These are phyloP conservation scores for Pittosporum tobira DNA, from an alignment of 129 eudicot species.

Conservation along the genomic window DNA sequence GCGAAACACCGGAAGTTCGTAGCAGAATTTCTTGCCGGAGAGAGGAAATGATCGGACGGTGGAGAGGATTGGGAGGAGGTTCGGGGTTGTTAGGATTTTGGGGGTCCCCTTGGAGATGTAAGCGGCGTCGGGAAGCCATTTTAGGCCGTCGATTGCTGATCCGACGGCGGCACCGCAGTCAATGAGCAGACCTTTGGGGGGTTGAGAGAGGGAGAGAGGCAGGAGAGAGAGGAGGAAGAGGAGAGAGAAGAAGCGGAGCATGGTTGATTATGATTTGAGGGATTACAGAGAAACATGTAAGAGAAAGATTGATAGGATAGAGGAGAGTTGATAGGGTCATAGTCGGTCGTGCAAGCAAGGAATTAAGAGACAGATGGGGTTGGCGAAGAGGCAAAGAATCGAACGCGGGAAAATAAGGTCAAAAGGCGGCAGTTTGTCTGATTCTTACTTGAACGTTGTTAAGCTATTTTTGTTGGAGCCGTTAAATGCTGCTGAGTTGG, in stretches of 20 bases:
- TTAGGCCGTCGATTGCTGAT: conserved; percentile 23
- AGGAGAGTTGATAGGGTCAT: conserved; percentile 50
- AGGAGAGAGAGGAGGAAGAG: conserved; percentile 33
- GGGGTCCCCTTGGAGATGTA: conserved; percentile 47
- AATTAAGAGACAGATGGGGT: conserved; percentile 33
- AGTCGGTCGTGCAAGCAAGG: conserved; percentile 35
- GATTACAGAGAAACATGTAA: not conserved
- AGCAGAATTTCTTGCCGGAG: conserved; percentile 57
- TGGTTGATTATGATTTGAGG: conserved; percentile 13
- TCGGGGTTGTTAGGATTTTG: conserved; percentile 15
- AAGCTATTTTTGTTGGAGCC: not conserved
- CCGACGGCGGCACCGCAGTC: conserved; percentile 55
- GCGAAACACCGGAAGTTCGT: conserved; percentile 51
- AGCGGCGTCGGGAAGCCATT: conserved; percentile 51
- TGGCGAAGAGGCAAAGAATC: conserved; percentile 52
- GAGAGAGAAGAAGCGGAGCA: conserved; percentile 23
- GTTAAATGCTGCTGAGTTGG: no score
- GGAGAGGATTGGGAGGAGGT: conserved; percentile 28
- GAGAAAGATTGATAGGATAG: not conserved
- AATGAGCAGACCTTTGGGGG: conserved; percentile 39
- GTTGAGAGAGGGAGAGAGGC: conserved; percentile 34
- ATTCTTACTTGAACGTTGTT: not conserved
- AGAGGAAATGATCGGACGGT: conserved; percentile 72
- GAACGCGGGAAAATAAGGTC: conserved; percentile 33
- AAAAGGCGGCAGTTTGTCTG: conserved; percentile 14